Base-by-base conservation (phyloP, 2,329 filamentous ascomycete species). In the Fusarium euwallaceae region DNA sequence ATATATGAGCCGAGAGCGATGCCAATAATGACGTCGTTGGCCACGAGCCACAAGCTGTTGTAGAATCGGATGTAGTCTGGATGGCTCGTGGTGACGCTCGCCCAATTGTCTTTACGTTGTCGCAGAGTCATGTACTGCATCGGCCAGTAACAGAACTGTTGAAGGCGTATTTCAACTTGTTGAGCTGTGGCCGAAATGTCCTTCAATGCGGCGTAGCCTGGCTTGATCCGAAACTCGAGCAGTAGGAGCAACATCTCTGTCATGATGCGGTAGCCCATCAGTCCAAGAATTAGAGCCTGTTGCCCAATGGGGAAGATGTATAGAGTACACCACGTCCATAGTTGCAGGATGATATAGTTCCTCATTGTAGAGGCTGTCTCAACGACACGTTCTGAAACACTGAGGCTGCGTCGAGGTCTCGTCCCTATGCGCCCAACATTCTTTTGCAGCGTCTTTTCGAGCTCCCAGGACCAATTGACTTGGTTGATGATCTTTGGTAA, bases 131-230 rank as follows among this genome's bases (percentile, higher is more conserved):
- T 89, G 81, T 98, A 98, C 82, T 99, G 96, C 83, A 97, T 95
- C 3, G 97, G 97, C 95, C 96, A 98, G 82, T 99, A 99, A 83
- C 96, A 98, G 81, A 98, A 98, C 81, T 99, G 97, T 81, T 98
- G 95, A 24, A 99, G 88, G 6, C 97, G 93, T 74, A 99, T 98
- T 83, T 99, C 97, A 39, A 99, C 92, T 83, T 99, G 97, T 82
- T 99, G 97, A 27, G 97, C 97, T 0, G 96, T 98, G 16, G 97
- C 97, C 36, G 95, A 98, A 53, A 98, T 91, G 81, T 99, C 97
- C 81, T 98, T 98, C 66, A 99, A 85, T 1, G 97, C 97, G 45
- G 95, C 92, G 60, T 92, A 92, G 48, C 93, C 92, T 9, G 94
- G 93, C 56, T 92, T 90, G 27, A 92, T 88, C 37, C 95, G 92